Base-by-base conservation (phyloP, 2,329 filamentous ascomycete genomes). In the Botrytis paeoniae region DNA sequence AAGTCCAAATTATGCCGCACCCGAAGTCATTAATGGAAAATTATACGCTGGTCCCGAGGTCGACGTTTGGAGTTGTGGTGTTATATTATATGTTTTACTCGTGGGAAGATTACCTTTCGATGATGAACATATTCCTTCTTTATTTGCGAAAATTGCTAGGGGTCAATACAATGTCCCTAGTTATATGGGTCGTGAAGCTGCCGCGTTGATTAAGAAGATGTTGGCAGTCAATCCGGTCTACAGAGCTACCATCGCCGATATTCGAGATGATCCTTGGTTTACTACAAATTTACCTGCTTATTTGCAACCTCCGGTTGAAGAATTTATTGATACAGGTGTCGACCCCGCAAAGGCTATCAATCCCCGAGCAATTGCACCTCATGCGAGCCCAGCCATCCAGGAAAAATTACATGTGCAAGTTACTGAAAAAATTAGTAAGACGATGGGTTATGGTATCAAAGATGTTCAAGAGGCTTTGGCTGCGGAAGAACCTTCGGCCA, bases 1-100 rank as follows among this genome's bases (percentile, higher is more conserved):
- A 70, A 98, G 95, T 81, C 96, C 96, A 60, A 99, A 99, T 83
- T 99, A 99, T 82, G 96, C 96, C 20, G 96, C 96, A 1, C 96
- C 96, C 10, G 96, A 99, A 82, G 96, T 99, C 74, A 98, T 99
- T 80, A 96, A 95, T 72, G 96, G 96, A 37, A 99, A 98, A 86
- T 86, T 98, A 71, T 99, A 99, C 81, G 96, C 96, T 29, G 96
- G 96, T 1, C 95, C 96, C 0, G 96, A 99, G 83, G 96, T 99
- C 54, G 96, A 99, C 81, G 96, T 99, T 2, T 99, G 96, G 96
- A 98, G 95, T 82, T 92, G 95, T 80, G 94, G 94, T 75, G 94
- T 97, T 76, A 97, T 97, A 80, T 87, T 96, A 61, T 96, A 94
- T 82, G 93, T 95, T 57, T 85, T 96, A 76, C 85, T 96, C 45